Conservation (phyloP, 2,329 filamentous ascomycete genomes). For the Aspergillus alliaceus region DNA sequence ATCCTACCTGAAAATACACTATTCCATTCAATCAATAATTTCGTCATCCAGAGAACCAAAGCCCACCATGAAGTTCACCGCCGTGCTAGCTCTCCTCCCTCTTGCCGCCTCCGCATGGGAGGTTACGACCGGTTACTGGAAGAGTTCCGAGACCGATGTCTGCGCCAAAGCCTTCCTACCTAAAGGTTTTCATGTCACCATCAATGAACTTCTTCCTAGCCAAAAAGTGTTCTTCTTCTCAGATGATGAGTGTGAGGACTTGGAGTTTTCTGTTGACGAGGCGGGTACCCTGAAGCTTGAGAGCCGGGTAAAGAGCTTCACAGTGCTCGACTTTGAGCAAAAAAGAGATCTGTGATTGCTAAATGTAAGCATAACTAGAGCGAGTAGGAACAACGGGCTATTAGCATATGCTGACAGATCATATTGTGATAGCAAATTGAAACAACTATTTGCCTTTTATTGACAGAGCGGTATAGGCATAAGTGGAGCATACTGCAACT, state of each 20-base stretch:
- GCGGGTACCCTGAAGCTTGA: not conserved
- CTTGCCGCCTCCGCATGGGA: not conserved
- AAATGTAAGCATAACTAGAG: not conserved
- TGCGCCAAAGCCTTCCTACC: not conserved
- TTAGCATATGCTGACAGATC: too few relatives aligned
- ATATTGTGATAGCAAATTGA: too few relatives aligned
- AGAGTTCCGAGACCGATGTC: not conserved
- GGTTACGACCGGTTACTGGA: constrained; percentile 5
- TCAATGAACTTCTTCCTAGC: not conserved
- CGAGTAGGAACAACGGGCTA: too few relatives aligned
- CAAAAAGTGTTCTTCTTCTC: constrained; percentile 5
- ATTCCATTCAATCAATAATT: too few relatives aligned
- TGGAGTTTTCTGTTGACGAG: not conserved
- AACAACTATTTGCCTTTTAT: too few relatives aligned
- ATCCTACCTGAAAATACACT: too few relatives aligned
- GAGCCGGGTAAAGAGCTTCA: not conserved
- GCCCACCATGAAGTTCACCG: not conserved
- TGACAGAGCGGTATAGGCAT: too few relatives aligned
- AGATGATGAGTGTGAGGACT: constrained; percentile 2
- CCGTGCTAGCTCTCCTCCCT: not conserved
- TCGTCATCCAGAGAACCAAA: too few relatives aligned
- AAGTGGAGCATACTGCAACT: too few relatives aligned
- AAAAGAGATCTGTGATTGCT: not conserved
- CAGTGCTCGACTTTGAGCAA: constrained; percentile 3
- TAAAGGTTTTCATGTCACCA: not conserved